Evolutionary conservation across 208 protist species (phyloP).

Genomic region (Wallacemonas sp.): DNA sequence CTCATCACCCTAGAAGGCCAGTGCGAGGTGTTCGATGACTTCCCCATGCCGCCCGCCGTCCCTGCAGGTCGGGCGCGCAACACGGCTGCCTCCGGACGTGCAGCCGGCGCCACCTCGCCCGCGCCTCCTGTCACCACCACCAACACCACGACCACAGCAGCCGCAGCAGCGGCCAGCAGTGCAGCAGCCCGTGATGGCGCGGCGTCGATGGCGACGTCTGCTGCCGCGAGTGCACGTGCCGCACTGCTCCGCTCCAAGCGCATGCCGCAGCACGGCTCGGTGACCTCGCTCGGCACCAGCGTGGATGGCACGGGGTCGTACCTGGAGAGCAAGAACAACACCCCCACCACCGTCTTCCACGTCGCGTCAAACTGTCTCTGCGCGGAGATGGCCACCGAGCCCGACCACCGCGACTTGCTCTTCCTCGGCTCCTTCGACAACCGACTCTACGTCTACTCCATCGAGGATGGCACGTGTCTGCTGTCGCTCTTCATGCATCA

Average conservation of each 20-base stretch:
- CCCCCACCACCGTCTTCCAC: slow-evolving; percentile 53
- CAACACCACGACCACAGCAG: too few relatives aligned
- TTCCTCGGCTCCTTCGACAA: slow-evolving; percentile 82
- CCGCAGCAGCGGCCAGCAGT: not conserved
- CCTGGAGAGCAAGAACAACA: slow-evolving; percentile 7
- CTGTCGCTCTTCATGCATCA: slow-evolving; percentile 74
- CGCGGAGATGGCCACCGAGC: slow-evolving; percentile 51
- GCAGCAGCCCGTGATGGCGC: not conserved
- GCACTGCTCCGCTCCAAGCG: slow-evolving; percentile 14
- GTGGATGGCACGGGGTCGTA: slow-evolving; percentile 1
- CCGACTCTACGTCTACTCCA: slow-evolving; percentile 80
- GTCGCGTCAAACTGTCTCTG: slow-evolving; percentile 82
- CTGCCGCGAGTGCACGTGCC: slow-evolving; percentile 5
- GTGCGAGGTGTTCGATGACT: slow-evolving; percentile 81
- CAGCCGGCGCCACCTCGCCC: too few relatives aligned
- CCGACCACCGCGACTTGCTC: slow-evolving; percentile 34
- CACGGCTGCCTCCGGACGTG: too few relatives aligned
- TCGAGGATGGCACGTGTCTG: slow-evolving; percentile 53
- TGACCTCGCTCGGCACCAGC: slow-evolving; percentile 2
- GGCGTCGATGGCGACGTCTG: not conserved
- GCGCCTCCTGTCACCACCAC: too few relatives aligned
- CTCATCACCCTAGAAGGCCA: slow-evolving; percentile 87
- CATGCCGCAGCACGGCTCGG: slow-evolving; percentile 12
- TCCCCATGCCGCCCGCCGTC: slow-evolving; percentile 30
- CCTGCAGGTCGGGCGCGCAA: too few relatives aligned